Evolutionary conservation across 2,329 filamentous ascomycete species (phyloP), one percentile per base, ranked within the genome.

Genomic region (Camillea tinctor): DNA sequence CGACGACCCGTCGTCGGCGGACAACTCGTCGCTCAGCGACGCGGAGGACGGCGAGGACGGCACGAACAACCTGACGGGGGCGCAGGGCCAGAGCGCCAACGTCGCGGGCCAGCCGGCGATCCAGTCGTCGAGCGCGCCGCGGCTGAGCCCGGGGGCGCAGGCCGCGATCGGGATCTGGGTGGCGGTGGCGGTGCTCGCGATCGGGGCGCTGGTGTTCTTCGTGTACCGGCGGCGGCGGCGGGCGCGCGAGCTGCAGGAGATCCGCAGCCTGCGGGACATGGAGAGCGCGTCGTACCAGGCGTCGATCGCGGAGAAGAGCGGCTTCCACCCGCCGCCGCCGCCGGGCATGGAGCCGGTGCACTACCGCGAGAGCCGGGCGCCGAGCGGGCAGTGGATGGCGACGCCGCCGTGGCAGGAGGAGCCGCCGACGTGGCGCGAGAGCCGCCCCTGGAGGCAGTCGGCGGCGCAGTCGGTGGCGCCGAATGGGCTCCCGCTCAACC

Each of bases 391-490:
- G 19, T 67, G 65, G 67, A 56, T 68, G 55, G 54, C 65, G 44
- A 64, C 61, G 26, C 65, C 64, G 49, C 65, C 67, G 4, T 67
- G 65, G 67, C 64, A 66, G n/a, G 65, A 68, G 6, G 63, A 65
- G 1, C 55, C 59, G 26, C 63, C 65, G 19, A 66, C 64, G 17
- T 67, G 65, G 65, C 58, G 64, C 1, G 65, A 63, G 40, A 62
- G 64, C 50, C 64, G 64, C 15, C 65, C 66, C 5, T 67, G 65
- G 66, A 52, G 64, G n/a, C 56, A 60, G 30, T 68, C 66, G 8
- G 55, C 57, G 44, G 59, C 63, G 20, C n/a, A n/a, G n/a, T 60
- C 65, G 17, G 60, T 56, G 15, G 30, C n/a, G 23, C 60, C 61
- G 15, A 48, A 50, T 49, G 61, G 61, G 3, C 57, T 65, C 7